Percentiles rank a stretch among this genome's conserved stretches.
Conservation (phyloP, 2,329 filamentous ascomycete genomes). For the Fusarium redolens region DNA sequence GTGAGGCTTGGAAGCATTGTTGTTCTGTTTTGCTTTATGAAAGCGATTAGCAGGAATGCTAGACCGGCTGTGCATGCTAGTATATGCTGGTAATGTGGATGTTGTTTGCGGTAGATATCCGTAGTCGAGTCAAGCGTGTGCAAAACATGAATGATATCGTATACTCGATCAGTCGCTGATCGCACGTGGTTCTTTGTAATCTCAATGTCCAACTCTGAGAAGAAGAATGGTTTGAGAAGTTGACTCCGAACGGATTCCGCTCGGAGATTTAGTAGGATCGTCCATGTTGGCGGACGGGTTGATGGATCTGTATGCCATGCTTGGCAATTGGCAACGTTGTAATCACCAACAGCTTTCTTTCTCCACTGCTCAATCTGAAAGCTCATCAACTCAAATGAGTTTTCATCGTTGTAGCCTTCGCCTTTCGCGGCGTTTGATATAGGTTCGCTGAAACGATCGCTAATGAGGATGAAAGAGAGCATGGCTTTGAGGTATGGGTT, state of each 20-base stretch:
- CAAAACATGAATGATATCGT: slow-evolving; percentile 23
- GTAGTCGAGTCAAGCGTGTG: slow-evolving; percentile 13
- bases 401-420: slow-evolving; percentile 40
- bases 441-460: slow-evolving; percentile 25
- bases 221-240: slow-evolving; percentile 25
- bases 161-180: slow-evolving; percentile 20
- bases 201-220: slow-evolving; percentile 26
- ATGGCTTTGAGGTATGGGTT: slow-evolving; percentile 27
- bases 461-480: slow-evolving; percentile 31
- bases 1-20: slow-evolving; percentile 13
- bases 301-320: slow-evolving; percentile 18
- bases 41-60: slow-evolving; percentile 24
- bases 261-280: slow-evolving; percentile 23
- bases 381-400: slow-evolving; percentile 45
- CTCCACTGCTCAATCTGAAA: slow-evolving; percentile 47
- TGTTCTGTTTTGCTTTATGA: slow-evolving; percentile 28
- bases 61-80: slow-evolving; percentile 20
- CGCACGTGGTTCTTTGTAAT: slow-evolving; percentile 25
- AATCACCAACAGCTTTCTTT: slow-evolving; percentile 36
- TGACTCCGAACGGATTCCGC: slow-evolving; percentile 29
- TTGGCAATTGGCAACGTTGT: slow-evolving; percentile 9
- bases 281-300: slow-evolving; percentile 21
- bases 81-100: slow-evolving; percentile 28
- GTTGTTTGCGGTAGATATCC: slow-evolving; percentile 26
- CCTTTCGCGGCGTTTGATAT: slow-evolving; percentile 20